These are phyloP conservation scores for Yarrowia sp. DNA, from an alignment of 805 yeast species.

Conservation along the genomic window DNA sequence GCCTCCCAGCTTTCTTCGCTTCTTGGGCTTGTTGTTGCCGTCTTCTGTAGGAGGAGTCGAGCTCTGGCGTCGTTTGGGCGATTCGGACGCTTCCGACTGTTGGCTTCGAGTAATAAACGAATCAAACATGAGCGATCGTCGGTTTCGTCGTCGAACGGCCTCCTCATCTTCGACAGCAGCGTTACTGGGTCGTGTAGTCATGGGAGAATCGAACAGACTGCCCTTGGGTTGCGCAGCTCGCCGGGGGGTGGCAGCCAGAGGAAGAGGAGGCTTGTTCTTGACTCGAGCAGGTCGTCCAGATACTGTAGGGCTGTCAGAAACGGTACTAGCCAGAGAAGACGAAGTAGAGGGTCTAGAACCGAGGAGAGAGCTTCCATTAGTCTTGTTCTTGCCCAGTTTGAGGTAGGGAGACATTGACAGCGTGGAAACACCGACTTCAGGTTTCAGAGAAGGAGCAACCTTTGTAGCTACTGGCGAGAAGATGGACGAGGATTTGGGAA, in stretches of 20 bases:
- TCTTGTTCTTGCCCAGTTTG: constrained; percentile 14
- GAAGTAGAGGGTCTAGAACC: constrained; percentile 7
- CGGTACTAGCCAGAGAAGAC: constrained; percentile 3
- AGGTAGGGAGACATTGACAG: constrained; percentile 37
- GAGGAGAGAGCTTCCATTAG: not conserved
- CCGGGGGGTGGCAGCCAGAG: constrained; percentile 30
- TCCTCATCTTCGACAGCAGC: constrained; percentile 8
- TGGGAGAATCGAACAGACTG: constrained; percentile 30
- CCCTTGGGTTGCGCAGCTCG: constrained; percentile 24
- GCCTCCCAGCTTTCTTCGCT: constrained; percentile 28
- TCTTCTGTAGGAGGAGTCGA: constrained; percentile 23
- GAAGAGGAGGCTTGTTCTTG: constrained; percentile 33
- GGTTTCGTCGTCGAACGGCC: constrained; percentile 11
- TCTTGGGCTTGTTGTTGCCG: constrained; percentile 36
- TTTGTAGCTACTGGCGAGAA: constrained; percentile 34
- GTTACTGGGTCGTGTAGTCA: not conserved
- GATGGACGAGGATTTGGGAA: constrained; percentile 8
- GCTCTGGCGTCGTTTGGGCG: constrained; percentile 31
- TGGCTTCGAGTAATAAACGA: constrained; percentile 24
- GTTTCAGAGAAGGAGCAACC: constrained; percentile 15
- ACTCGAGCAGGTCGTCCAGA: constrained; percentile 16
- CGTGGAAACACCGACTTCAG: constrained; percentile 8
- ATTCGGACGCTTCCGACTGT: not conserved
- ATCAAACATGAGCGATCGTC: constrained; percentile 35
- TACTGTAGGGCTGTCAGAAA: constrained; percentile 17